A percentile compares a stretch with the other conserved stretches of the same genome.
Evolutionary conservation across 768 basidiomycete genomes (phyloP).

Genomic region (Psilocybe cubensis): DNA sequence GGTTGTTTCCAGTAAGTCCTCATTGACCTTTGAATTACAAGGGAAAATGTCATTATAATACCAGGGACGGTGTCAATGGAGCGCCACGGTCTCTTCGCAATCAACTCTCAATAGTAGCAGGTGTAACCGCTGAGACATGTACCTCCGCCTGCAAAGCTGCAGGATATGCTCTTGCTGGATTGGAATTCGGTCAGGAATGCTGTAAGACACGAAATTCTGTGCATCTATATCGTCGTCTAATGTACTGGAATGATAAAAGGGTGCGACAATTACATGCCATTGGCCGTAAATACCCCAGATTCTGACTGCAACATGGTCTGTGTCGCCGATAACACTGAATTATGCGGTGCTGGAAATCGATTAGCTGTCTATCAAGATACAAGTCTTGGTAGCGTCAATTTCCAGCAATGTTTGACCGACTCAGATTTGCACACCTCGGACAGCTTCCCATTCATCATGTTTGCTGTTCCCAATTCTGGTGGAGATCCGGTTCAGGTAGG

Average conservation of each 20-base stretch:
- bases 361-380: slow-evolving; percentile 26
- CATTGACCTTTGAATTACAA: neutral
- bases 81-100: slow-evolving; percentile 2
- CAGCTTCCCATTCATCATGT: neutral
- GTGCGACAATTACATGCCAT: slow-evolving; percentile 8
- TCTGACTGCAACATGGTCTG: slow-evolving; percentile 62
- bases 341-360: slow-evolving; percentile 58
- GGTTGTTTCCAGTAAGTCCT: slow-evolving; percentile 5
- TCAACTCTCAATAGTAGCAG: neutral
- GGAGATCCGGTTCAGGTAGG: neutral
- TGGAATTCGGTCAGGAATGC: slow-evolving; percentile 18
- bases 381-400: neutral
- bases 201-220: slow-evolving; percentile 1
- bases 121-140: slow-evolving; percentile 11
- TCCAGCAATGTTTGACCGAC: neutral
- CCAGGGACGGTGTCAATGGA: slow-evolving; percentile 3
- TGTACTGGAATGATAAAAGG: neutral
- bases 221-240: neutral
- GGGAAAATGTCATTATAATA: neutral
- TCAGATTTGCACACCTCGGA: neutral
- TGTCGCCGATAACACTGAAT: slow-evolving; percentile 53
- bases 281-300: slow-evolving; percentile 26
- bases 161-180: slow-evolving; percentile 6
- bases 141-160: slow-evolving; percentile 2
- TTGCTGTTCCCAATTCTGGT: neutral